phyloP scores from a whole-genome alignment of 2,329 filamentous ascomycete species.

The Trichoderma cornu-damae region DNA sequence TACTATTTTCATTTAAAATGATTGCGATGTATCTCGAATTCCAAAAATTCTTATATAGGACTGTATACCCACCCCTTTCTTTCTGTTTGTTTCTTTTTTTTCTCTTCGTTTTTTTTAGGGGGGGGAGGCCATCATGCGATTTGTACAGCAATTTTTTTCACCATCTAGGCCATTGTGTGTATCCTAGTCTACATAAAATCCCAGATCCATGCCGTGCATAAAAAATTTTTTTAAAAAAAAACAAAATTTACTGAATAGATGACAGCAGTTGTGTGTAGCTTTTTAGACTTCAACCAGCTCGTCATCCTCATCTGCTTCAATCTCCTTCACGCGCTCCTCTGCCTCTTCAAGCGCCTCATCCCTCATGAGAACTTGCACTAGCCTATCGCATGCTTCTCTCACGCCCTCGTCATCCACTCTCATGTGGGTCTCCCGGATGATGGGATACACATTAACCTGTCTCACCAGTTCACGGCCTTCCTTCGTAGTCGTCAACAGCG shows the following conservation, averaged over 20 bases:
- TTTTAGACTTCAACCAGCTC: conserved; percentile 50
- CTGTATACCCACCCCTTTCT: conserved; percentile 3
- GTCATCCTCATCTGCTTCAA: conserved; percentile 48
- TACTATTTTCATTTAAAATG: not conserved
- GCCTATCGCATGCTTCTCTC: conserved; percentile 74
- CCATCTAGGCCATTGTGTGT: not conserved
- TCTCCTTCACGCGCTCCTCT: conserved; percentile 41
- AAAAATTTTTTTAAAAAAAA: not conserved
- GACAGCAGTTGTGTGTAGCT: not conserved
- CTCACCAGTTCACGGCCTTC: conserved; percentile 71
- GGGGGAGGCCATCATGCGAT: too few relatives aligned
- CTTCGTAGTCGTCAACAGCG: conserved; percentile 73
- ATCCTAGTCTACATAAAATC: not conserved
- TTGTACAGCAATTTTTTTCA: not conserved
- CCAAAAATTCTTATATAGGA: conserved; percentile 3
- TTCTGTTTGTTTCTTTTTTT: too few relatives aligned
- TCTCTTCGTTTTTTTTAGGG: too few relatives aligned
- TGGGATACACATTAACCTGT: conserved; percentile 76
- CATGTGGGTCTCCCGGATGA: conserved; percentile 80
- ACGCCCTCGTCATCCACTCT: conserved; percentile 74
- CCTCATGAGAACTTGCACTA: conserved; percentile 84
- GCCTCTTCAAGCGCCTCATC: conserved; percentile 57
- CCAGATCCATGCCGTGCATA: not conserved
- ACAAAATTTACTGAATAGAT: too few relatives aligned
- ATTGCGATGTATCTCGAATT: not conserved